Evolutionary conservation across 805 yeast genomes (phyloP).

Genomic region (Candida hungchunana): DNA sequence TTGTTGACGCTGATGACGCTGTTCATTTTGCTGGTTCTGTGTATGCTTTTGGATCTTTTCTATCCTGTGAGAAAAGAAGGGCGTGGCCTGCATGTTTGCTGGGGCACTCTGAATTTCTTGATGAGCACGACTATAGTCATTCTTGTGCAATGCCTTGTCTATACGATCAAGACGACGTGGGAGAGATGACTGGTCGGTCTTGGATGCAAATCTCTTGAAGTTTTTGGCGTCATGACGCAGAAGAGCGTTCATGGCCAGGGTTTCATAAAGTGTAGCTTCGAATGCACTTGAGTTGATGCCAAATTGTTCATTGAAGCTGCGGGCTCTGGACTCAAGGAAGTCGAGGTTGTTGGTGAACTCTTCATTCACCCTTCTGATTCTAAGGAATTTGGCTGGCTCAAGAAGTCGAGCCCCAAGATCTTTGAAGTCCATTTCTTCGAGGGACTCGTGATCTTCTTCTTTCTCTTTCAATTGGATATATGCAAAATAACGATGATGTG

Average conservation of each 20-base stretch:
- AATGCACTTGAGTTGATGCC: slow-evolving; percentile 19
- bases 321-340: slow-evolving; percentile 15
- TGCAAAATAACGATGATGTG: slow-evolving; percentile 42
- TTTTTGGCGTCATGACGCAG: slow-evolving; percentile 25
- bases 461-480: slow-evolving; percentile 32
- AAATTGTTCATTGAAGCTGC: slow-evolving; percentile 19
- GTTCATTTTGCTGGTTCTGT: slow-evolving; percentile 44
- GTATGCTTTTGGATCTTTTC: slow-evolving; percentile 21
- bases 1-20: slow-evolving; percentile 38
- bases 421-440: slow-evolving; percentile 40
- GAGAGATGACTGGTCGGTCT: slow-evolving; percentile 14
- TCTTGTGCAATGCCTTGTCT: slow-evolving; percentile 29
- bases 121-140: slow-evolving; percentile 36
- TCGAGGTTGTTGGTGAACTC: slow-evolving; percentile 19
- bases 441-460: slow-evolving; percentile 35
- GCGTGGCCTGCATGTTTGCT: slow-evolving; percentile 32
- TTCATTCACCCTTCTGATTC: slow-evolving; percentile 21
- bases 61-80: slow-evolving; percentile 28
- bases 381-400: slow-evolving; percentile 17
- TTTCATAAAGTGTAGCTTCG: slow-evolving; percentile 31
- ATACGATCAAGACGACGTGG: slow-evolving; percentile 33
- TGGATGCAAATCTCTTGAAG: slow-evolving; percentile 28
- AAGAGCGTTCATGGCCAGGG: slow-evolving; percentile 39
- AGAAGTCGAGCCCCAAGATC: slow-evolving; percentile 34
- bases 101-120: slow-evolving; percentile 37